These are phyloP conservation scores for Scutellospora calospora DNA, from an alignment of 371 early-diverging fungal species.

Conservation along the genomic window DNA sequence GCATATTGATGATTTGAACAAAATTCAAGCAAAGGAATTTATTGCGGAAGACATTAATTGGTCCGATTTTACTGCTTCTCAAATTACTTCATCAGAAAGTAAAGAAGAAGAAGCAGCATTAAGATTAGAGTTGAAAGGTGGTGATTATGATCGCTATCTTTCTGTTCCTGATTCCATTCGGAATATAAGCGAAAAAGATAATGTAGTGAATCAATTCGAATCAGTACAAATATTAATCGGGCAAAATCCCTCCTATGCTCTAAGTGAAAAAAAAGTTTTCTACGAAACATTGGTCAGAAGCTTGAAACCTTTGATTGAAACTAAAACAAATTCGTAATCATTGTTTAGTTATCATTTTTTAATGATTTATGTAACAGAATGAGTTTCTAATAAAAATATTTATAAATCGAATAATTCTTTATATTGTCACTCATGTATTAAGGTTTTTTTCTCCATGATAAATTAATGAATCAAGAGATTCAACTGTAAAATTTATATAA, in stretches of 20 bases:
- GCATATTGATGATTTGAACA: background rate
- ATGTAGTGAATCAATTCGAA: background rate
- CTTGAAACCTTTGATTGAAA: background rate
- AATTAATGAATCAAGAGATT: no score
- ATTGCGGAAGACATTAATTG: conserved; percentile 25
- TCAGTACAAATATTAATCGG: background rate
- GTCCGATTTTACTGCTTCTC: conserved; percentile 2
- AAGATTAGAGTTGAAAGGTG: conserved; percentile 8
- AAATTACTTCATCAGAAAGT: background rate
- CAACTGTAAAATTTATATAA: no score
- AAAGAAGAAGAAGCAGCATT: background rate
- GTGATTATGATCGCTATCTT: conserved; percentile 23
- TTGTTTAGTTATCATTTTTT: no score
- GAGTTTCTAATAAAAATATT: no score
- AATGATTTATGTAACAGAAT: no score
- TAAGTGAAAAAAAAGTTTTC: conserved; percentile 3
- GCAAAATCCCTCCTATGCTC: conserved; percentile 23
- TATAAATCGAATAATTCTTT: no score
- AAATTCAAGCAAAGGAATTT: background rate
- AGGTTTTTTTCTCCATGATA: no score
- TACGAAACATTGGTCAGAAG: conserved; percentile 2
- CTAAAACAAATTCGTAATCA: no score
- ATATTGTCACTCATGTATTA: no score
- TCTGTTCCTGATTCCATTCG: conserved; percentile 8
- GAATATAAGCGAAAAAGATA: background rate